These are phyloP conservation scores for Hortaea sp. DNA, from an alignment of 2,329 filamentous ascomycete genomes.

Conservation along the genomic window DNA sequence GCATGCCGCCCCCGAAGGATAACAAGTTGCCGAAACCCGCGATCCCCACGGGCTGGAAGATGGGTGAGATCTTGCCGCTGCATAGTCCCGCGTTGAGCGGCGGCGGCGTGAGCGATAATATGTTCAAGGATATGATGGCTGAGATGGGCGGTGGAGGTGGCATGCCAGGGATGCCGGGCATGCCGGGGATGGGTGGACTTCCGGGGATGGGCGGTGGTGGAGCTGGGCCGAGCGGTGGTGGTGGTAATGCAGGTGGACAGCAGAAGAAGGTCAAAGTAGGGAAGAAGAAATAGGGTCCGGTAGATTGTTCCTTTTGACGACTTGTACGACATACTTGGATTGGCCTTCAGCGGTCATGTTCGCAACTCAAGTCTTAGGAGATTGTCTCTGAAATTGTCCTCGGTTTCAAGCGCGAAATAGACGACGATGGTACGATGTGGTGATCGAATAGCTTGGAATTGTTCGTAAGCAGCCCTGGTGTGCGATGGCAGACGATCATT, in stretches of 20 bases:
- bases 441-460: no score
- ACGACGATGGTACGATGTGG: no score
- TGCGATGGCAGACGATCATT: no score
- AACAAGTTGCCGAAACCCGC: slow-evolving; percentile 40
- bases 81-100: slow-evolving; percentile 84
- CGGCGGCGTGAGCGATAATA: slow-evolving; percentile 86
- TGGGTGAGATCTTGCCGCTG: slow-evolving; percentile 71
- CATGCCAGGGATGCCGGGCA: slow-evolving; percentile 18
- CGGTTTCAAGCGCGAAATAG: no score
- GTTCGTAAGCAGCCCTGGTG: no score
- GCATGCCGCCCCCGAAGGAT: slow-evolving; percentile 58
- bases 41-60: slow-evolving; percentile 78
- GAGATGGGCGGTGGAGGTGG: slow-evolving; percentile 53
- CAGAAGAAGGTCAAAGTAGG: slow-evolving; percentile 23
- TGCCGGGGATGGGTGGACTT: slow-evolving; percentile 1
- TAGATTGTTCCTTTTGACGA: no score
- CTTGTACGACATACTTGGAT: no score
- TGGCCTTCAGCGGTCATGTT: no score
- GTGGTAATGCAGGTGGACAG: slow-evolving; percentile 7
- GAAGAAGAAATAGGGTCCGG: slow-evolving; percentile 11
- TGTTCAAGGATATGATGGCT: slow-evolving; percentile 94
- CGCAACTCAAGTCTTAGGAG: no score
- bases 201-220: slow-evolving; percentile 3
- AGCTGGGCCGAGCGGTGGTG: not conserved
- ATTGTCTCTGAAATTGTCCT: no score